Base-by-base conservation (phyloP, 1,139 yeast species). In the Pichia cactophila region DNA sequence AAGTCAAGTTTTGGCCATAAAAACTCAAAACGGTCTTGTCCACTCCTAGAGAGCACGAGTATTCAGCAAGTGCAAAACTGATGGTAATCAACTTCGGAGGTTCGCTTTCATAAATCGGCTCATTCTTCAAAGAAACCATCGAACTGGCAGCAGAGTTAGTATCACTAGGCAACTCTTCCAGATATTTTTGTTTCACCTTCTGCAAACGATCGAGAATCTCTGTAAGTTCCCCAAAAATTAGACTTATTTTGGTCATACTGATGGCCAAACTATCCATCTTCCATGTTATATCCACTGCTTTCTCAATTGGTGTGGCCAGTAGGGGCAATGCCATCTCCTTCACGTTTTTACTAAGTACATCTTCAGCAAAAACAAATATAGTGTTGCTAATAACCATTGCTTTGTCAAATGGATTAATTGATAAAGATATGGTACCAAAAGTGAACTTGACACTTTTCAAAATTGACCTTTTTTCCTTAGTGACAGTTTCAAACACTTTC, bases 401-500 rank as follows among this genome's bases (percentile, higher is more conserved):
- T n/a, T 59, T 50, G 16, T 46, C 45, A 44, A 61, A 54, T 7
- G 63, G 62, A 4, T 40, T 36, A 1, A 61, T 29, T 29, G 53
- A 54, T n/a, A 61, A 7, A 7, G 48, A 44, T 4, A 52, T 11
- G 14, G 44, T 49, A 33, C 48, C 45, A 3, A 56, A n/a, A 1
- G 44, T 43, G 1, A 58, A 16, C 10, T 52, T 47, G 5, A 47
- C 41, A 9, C 50, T 45, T 5, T 50, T 37, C 4, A 51, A 39
- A 5, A 50, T 33, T 1, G 44, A 31, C 0, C 11, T 17, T 14
- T 42, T 31, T 10, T 36, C n/a, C 4, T 41, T 44, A 10, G 33
- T 41, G 8, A 47, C 48, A 1, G 43, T 29, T 7, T 51, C 58
- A 53, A 79, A 80, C 1, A 77, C 71, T 41, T 66, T 63, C 26